Evolutionary conservation across 345 rosid species (phyloP).

Genomic region (Lagerstroemia speciosa): DNA sequence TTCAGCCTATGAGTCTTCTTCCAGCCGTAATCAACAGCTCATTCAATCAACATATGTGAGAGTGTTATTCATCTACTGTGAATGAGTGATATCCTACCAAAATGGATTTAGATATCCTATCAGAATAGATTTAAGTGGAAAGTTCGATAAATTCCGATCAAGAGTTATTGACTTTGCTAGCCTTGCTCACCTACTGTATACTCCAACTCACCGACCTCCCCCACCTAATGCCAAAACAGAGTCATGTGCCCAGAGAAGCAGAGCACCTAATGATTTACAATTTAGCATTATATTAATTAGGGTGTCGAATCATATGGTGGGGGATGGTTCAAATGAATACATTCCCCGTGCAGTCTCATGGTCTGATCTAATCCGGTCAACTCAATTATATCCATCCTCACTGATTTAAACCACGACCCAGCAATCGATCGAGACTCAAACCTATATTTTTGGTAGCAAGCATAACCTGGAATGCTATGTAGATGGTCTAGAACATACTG

Average conservation of each 20-base stretch:
- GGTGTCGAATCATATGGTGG: constrained; percentile 7
- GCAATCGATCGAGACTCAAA: background rate
- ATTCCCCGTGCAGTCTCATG: background rate
- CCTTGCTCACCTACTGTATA: too few relatives aligned
- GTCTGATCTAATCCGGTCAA: background rate
- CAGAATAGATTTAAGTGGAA: too few relatives aligned
- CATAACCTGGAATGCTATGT: too few relatives aligned
- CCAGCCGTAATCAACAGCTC: too few relatives aligned
- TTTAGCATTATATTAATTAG: background rate
- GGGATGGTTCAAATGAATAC: background rate
- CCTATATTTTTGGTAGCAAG: too few relatives aligned
- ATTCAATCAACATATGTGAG: too few relatives aligned
- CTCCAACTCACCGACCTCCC: background rate
- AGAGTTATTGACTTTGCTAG: too few relatives aligned
- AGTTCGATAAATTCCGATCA: too few relatives aligned
- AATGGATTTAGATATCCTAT: too few relatives aligned
- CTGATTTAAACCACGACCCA: background rate
- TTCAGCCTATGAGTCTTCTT: too few relatives aligned
- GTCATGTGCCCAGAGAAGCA: constrained; percentile 13
- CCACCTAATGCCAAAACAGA: constrained; percentile 7
- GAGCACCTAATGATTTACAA: background rate
- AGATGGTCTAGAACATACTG: background rate
- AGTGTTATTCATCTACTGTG: too few relatives aligned
- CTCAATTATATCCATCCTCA: background rate
- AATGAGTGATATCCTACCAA: too few relatives aligned